Evolutionary conservation across 352 stramenopile genomes (phyloP), one percentile per base, ranked within the genome.

Genomic region (Pythium dissimile): DNA sequence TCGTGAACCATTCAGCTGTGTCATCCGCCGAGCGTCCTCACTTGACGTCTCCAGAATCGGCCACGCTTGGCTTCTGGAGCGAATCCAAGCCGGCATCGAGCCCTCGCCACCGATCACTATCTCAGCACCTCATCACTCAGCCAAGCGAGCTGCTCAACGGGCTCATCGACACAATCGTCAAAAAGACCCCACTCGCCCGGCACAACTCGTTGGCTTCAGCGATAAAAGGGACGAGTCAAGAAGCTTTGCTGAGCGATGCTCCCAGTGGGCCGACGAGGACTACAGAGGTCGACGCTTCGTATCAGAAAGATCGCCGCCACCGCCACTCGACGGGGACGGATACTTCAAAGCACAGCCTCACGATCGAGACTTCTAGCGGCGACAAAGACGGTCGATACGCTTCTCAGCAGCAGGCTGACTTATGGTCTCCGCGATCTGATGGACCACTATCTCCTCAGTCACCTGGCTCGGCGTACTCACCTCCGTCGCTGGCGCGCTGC

Each of bases 41-140:
- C 12, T 67, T 76, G 28, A 66, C 74, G 47, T 89, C 77, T 5
- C 75, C 78, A 7, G 78, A 92, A 12, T 76, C 79, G 15, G 61
- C 73, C 2, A 80, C 78, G 45, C 69, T 93, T 2, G 84, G 84
- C 16, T 94, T 94, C 54, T 94, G 84, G 84, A 94, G 84, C 44
- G 79, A 91, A 43, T 82, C 77, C 9, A 84, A 86, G 32, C 79
- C 73, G 23, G 44, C 60, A 13, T 66, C 50, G 27, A 91, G 79
- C 41, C 81, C 81, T 28, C 82, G 81, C 30, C 69, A 84, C 30
- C 79, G 81, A 30, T 88, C 77, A 8, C 73, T 91, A 42, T 91
- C 80, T n/a, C 78, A 91, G 49, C 78, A 88, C 31, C 71, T 92
- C 39, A 87, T 89, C 46, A 64, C 68, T 2, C 80, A 89, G 47